A percentile compares a stretch with the other conserved stretches of the same genome.
These are phyloP conservation scores for Fonsecaea monophora DNA, from an alignment of 2,329 filamentous ascomycete genomes.

Conservation along the genomic window DNA sequence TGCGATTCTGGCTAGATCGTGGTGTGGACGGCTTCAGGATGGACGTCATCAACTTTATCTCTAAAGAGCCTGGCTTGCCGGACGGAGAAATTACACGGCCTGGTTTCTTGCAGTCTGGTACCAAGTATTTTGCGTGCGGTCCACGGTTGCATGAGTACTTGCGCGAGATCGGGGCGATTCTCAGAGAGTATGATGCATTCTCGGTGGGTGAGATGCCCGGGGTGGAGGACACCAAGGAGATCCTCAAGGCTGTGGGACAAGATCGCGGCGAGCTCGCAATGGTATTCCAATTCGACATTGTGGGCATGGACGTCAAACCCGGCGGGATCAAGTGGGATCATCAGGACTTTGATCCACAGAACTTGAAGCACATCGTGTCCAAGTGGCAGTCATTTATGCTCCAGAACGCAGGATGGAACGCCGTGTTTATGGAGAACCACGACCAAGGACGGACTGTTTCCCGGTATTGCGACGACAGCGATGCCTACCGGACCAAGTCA, in stretches of 20 bases:
- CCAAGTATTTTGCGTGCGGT: conserved; percentile 46
- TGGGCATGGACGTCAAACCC: conserved; percentile 42
- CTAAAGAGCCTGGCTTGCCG: conserved; percentile 62
- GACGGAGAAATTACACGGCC: conserved; percentile 55
- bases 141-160: conserved; percentile 49
- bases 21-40: conserved; percentile 76
- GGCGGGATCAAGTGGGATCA: conserved; percentile 53
- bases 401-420: conserved; percentile 62
- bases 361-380: conserved; percentile 57
- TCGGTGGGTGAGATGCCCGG: conserved; percentile 52
- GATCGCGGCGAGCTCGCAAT: conserved; percentile 48
- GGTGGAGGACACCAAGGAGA: conserved; percentile 44
- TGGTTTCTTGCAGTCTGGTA: conserved; percentile 58
- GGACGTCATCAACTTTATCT: conserved; percentile 76
- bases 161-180: conserved; percentile 46
- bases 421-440: conserved; percentile 69
- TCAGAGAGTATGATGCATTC: conserved; percentile 48
- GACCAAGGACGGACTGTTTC: conserved; percentile 65
- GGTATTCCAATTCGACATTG: conserved; percentile 51
- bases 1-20: conserved; percentile 79
- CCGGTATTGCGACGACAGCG: conserved; percentile 57
- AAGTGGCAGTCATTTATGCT: conserved; percentile 61
- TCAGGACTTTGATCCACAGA: conserved; percentile 54
- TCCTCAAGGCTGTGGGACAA: conserved; percentile 47
- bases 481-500: conserved; percentile 51